Percentiles rank a stretch among this genome's conserved stretches.
These are phyloP conservation scores for Beauveria sp. DNA, from an alignment of 2,329 filamentous ascomycete genomes.

Conservation along the genomic window DNA sequence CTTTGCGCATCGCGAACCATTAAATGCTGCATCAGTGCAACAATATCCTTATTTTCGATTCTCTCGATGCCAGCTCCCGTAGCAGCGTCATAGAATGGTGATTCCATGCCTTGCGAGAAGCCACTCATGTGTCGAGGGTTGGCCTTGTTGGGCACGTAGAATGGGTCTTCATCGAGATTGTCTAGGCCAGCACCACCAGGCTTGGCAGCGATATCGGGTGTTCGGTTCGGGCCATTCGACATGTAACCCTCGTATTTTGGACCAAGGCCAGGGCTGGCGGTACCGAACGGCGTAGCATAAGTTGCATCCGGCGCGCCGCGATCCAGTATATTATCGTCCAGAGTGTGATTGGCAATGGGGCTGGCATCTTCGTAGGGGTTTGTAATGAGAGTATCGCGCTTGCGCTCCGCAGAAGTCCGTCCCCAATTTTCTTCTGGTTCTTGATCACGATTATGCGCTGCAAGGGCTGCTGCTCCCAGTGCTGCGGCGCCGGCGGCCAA, in stretches of 20 bases:
- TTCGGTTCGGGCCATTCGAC: slow-evolving; percentile 58
- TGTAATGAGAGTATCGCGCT: slow-evolving; percentile 58
- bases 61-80: slow-evolving; percentile 82
- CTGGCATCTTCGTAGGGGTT: slow-evolving; percentile 61
- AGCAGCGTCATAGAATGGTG: slow-evolving; percentile 82
- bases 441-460: slow-evolving; percentile 38
- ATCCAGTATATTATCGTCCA: slow-evolving; percentile 41
- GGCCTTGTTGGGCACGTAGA: slow-evolving; percentile 47
- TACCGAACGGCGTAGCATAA: slow-evolving; percentile 40
- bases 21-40: slow-evolving; percentile 96
- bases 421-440: slow-evolving; percentile 59
- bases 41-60: slow-evolving; percentile 93
- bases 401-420: slow-evolving; percentile 53
- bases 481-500: slow-evolving; percentile 49
- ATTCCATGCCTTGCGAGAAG: slow-evolving; percentile 84
- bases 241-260: slow-evolving; percentile 79
- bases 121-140: slow-evolving; percentile 69
- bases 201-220: slow-evolving; percentile 49
- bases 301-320: slow-evolving; percentile 28
- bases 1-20: slow-evolving; percentile 95
- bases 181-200: slow-evolving; percentile 45
- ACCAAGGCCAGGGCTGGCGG: slow-evolving; percentile 49
- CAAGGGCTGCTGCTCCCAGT: slow-evolving; percentile 40
- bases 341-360: slow-evolving; percentile 49
- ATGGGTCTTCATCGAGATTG: slow-evolving; percentile 57